These are phyloP conservation scores for Plasmodium fragile DNA, from an alignment of 169 alveolate genomes.

Conservation along the genomic window DNA sequence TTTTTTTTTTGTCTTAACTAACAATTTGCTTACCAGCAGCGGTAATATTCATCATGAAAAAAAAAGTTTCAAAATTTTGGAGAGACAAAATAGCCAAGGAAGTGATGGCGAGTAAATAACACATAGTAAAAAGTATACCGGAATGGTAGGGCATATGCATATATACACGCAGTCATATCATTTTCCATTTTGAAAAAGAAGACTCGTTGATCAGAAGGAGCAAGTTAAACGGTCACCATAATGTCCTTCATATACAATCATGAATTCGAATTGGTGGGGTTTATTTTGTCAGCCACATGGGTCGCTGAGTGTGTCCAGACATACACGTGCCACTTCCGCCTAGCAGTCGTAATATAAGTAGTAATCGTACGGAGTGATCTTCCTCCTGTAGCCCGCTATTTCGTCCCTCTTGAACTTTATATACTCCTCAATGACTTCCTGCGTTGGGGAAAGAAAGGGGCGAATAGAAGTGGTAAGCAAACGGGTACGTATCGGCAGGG, in stretches of 20 bases:
- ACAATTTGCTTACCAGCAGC: background rate
- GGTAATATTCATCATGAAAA: background rate
- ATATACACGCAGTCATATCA: background rate
- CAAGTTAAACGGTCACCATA: background rate
- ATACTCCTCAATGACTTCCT: constrained; percentile 74
- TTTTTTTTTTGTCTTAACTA: background rate
- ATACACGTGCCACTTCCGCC: background rate
- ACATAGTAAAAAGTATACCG: background rate
- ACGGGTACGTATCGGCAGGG: background rate
- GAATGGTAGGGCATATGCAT: background rate
- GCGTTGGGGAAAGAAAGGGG: constrained; percentile 9
- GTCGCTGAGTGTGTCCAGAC: background rate
- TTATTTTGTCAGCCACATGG: background rate
- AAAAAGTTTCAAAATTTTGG: background rate
- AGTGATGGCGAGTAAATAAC: background rate
- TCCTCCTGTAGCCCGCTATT: constrained; percentile 17
- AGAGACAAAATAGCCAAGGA: background rate
- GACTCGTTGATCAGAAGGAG: background rate
- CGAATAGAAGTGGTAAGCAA: background rate
- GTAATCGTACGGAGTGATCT: constrained; percentile 38
- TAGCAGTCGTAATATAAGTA: constrained; percentile 48
- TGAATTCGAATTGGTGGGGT: background rate
- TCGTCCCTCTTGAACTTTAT: constrained; percentile 67
- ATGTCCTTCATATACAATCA: background rate
- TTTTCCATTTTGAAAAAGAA: background rate